These are phyloP conservation scores for Helminthosporium solani DNA, from an alignment of 2,329 filamentous ascomycete genomes.

Conservation along the genomic window DNA sequence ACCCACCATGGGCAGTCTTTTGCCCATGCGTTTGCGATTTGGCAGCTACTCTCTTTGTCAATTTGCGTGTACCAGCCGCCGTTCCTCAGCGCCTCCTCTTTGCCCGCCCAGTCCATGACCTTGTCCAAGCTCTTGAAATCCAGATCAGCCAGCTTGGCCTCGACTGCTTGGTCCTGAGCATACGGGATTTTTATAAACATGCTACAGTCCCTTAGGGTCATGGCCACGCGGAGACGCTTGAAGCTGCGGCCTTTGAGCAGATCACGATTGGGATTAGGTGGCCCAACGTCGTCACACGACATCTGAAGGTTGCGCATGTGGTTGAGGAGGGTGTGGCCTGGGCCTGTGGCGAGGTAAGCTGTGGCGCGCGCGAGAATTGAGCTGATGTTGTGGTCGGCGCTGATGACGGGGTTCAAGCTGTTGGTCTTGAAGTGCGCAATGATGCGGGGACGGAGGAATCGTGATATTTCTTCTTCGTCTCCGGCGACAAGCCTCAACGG, in stretches of 20 bases:
- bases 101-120: conserved; percentile 43
- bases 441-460: conserved; percentile 17
- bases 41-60: conserved; percentile 4
- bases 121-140: conserved; percentile 49
- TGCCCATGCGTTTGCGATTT: conserved; percentile 8
- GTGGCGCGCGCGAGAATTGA: conserved; percentile 10
- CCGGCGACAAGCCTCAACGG: conserved; percentile 44
- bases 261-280: neutral
- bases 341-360: conserved; percentile 28
- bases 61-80: conserved; percentile 43
- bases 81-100: conserved; percentile 43
- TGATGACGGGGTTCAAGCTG: neutral
- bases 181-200: conserved; percentile 42
- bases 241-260: too few species aligned
- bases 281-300: conserved; percentile 42
- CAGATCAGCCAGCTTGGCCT: conserved; percentile 48
- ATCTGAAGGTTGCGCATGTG: conserved; percentile 42
- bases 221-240: conserved; percentile 38
- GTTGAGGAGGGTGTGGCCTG: conserved; percentile 40
- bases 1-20: conserved; percentile 7
- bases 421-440: neutral
- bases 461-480: conserved; percentile 14
- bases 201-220: conserved; percentile 52
- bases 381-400: conserved; percentile 2
- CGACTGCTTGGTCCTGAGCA: conserved; percentile 22